Percentiles rank a stretch among this genome's conserved stretches.
Evolutionary conservation across 2,329 filamentous ascomycete genomes (phyloP).

Genomic region (Colletotrichum musae): DNA sequence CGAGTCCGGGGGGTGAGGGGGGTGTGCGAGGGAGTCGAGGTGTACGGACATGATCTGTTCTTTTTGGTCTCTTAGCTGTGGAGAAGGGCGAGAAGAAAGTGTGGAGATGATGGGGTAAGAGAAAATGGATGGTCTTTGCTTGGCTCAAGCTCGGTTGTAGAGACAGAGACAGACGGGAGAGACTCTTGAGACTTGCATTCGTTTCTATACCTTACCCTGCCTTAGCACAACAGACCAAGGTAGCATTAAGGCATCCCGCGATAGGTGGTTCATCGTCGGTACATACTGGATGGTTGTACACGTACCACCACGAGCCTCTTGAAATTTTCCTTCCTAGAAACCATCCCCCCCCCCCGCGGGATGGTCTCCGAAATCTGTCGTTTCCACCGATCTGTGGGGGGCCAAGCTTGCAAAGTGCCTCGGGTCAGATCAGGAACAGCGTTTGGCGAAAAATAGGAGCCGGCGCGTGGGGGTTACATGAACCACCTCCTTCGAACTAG

Average conservation of each 20-base stretch:
- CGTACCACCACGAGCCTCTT: neutral
- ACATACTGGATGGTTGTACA: neutral
- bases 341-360: slow-evolving; percentile 22
- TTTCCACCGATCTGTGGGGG: slow-evolving; percentile 35
- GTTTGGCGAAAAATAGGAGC: slow-evolving; percentile 3
- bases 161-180: too few relatives aligned
- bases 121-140: neutral
- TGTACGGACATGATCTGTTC: slow-evolving; percentile 35
- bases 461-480: slow-evolving; percentile 34
- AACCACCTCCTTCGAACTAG: neutral
- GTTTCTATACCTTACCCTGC: too few relatives aligned
- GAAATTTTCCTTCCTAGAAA: neutral
- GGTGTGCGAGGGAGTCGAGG: neutral
- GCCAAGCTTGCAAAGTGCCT: slow-evolving; percentile 4
- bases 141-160: too few relatives aligned
- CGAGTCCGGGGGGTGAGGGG: neutral
- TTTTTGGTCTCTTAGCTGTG: slow-evolving; percentile 9
- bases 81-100: slow-evolving; percentile 22
- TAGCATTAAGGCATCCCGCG: neutral
- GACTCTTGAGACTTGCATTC: too few relatives aligned
- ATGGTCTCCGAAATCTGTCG: slow-evolving; percentile 11
- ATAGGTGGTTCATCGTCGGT: slow-evolving; percentile 5
- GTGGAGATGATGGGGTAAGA: slow-evolving; percentile 33
- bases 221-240: too few relatives aligned
- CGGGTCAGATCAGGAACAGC: slow-evolving; percentile 1